phyloP scores from a whole-genome alignment of 1,139 yeast genomes.

The Taiozyma onychis region DNA sequence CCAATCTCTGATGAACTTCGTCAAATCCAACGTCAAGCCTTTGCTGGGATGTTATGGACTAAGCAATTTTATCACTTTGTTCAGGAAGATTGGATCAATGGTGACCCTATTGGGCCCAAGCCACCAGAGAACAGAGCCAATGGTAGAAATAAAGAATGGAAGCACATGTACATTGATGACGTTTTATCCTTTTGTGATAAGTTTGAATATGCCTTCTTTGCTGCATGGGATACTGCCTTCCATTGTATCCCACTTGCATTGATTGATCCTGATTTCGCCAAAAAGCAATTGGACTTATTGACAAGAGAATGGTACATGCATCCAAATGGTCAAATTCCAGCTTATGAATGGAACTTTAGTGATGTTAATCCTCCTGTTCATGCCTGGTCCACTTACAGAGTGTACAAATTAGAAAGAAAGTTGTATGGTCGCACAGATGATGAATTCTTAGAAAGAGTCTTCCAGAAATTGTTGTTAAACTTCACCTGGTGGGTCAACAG shows the following conservation, averaged over 20 bases:
- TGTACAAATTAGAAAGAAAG: constrained; percentile 84
- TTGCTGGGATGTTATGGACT: constrained; percentile 92
- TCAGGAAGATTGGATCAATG: constrained; percentile 83
- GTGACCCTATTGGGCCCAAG: constrained; percentile 73
- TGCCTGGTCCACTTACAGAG: constrained; percentile 94
- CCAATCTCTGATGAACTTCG: constrained; percentile 82
- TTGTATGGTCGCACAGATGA: constrained; percentile 80
- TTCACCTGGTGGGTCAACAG: constrained; percentile 99
- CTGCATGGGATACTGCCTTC: constrained; percentile 98
- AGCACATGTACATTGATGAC: constrained; percentile 84
- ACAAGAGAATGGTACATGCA: constrained; percentile 98
- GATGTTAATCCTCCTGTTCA: constrained; percentile 98
- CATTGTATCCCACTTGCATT: constrained; percentile 92
- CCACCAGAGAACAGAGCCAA: constrained; percentile 80
- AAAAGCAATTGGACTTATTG: constrained; percentile 78
- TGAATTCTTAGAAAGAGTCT: constrained; percentile 82
- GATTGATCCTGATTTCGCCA: constrained; percentile 94
- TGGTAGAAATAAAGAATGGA: constrained; percentile 87
- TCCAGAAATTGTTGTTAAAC: constrained; percentile 83
- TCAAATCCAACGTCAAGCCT: constrained; percentile 88
- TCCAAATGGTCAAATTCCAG: constrained; percentile 98
- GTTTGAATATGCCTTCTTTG: constrained; percentile 96
- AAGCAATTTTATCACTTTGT: constrained; percentile 90
- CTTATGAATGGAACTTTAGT: constrained; percentile 94
- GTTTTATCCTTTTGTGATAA: constrained; percentile 89